Evolutionary conservation across 352 stramenopile species (phyloP).

Genomic region (Pythium plurisporium): DNA sequence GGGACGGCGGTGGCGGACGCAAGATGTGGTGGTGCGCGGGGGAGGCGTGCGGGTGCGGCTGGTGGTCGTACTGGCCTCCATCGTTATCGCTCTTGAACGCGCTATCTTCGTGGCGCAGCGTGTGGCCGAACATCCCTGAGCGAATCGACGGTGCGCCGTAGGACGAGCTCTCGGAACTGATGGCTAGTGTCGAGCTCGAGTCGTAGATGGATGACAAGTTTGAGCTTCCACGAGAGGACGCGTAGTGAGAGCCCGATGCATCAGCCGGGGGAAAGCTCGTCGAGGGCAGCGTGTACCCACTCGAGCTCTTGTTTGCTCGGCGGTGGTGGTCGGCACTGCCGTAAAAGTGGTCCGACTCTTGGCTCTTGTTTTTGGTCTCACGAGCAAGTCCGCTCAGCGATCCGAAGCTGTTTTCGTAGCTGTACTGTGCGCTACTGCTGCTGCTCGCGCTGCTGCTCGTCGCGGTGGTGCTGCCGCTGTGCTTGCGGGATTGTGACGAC

Average conservation of each 20-base stretch:
- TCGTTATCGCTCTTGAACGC: conserved; percentile 23
- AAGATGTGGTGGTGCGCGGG: conserved; percentile 42
- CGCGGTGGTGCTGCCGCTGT: conserved; percentile 2
- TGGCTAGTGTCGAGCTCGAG: conserved; percentile 12
- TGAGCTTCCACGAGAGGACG: conserved; percentile 1
- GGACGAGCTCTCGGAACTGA: conserved; percentile 23
- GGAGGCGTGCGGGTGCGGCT: conserved; percentile 19
- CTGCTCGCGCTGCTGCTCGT: background rate
- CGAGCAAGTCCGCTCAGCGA: conserved; percentile 15
- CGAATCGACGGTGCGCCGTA: conserved; percentile 3
- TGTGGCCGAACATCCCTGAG: conserved; percentile 11
- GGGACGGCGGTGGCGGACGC: conserved; percentile 35
- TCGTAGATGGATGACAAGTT: conserved; percentile 18
- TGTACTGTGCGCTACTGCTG: conserved; percentile 6
- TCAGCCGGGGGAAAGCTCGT: conserved; percentile 19
- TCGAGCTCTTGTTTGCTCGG: conserved; percentile 4
- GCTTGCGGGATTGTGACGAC: conserved; percentile 18
- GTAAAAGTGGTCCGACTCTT: conserved; percentile 19
- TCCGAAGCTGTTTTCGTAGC: conserved; percentile 18
- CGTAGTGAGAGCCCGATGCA: conserved; percentile 7
- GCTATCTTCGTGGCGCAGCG: conserved; percentile 15
- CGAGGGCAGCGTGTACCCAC: conserved; percentile 14
- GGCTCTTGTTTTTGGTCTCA: conserved; percentile 18
- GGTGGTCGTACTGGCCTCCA: conserved; percentile 27
- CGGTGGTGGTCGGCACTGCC: conserved; percentile 9